These are phyloP conservation scores for Hypericum perforatum DNA, from an alignment of 345 rosid genomes.

Conservation along the genomic window DNA sequence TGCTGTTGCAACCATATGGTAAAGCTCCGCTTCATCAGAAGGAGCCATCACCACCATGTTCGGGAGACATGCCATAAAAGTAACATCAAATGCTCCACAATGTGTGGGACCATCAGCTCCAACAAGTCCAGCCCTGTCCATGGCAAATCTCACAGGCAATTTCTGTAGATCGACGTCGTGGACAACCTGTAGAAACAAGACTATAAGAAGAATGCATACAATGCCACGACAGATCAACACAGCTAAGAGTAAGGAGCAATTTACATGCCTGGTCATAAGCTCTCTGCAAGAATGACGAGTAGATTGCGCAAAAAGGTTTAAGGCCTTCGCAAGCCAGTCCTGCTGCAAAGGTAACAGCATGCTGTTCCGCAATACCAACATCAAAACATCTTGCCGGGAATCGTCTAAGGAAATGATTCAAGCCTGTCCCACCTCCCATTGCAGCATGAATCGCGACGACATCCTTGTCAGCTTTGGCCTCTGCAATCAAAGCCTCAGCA, in stretches of 20 bases:
- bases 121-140: slow-evolving; percentile 96
- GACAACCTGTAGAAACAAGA: slow-evolving; percentile 45
- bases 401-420: slow-evolving; percentile 78
- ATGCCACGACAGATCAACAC: background rate
- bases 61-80: slow-evolving; percentile 97
- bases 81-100: slow-evolving; percentile 90
- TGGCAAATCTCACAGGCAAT: slow-evolving; percentile 89
- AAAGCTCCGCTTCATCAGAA: slow-evolving; percentile 94
- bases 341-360: slow-evolving; percentile 96
- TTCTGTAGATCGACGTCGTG: slow-evolving; percentile 97
- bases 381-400: slow-evolving; percentile 86
- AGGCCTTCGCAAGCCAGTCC: slow-evolving; percentile 95
- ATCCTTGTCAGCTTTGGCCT: slow-evolving; percentile 80
- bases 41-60: slow-evolving; percentile 99
- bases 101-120: slow-evolving; percentile 99
- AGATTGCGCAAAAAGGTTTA: slow-evolving; percentile 90
- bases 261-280: slow-evolving; percentile 91
- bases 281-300: slow-evolving; percentile 93
- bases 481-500: slow-evolving; percentile 88
- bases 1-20: slow-evolving; percentile 95
- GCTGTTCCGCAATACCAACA: slow-evolving; percentile 97
- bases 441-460: slow-evolving; percentile 97
- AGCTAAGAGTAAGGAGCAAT: background rate
- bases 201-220: too few relatives aligned
- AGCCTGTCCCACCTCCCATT: slow-evolving; percentile 98